Conservation (phyloP, 2,329 filamentous ascomycete genomes). For the Cordyceps cateniannulata region DNA sequence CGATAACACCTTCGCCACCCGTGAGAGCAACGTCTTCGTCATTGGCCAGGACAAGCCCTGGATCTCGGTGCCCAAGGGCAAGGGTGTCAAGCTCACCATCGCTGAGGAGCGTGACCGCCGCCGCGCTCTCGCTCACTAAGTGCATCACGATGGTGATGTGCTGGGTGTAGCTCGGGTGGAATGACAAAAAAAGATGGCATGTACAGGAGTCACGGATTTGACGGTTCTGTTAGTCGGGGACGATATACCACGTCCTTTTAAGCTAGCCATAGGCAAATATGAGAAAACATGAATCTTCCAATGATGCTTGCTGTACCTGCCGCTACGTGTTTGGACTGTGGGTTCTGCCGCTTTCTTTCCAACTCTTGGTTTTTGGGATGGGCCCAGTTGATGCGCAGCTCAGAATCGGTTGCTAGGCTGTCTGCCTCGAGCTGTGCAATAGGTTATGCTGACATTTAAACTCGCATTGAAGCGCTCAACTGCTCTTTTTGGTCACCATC, state of each 20-base stretch:
- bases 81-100: constrained; percentile 99
- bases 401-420: no score
- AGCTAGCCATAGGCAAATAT: constrained; percentile 33
- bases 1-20: constrained; percentile 99
- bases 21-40: constrained; percentile 99
- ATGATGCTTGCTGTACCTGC: background rate
- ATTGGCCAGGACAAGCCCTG: constrained; percentile 98
- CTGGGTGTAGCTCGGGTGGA: constrained; percentile 14
- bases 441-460: background rate
- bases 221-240: constrained; percentile 26
- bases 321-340: no score
- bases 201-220: constrained; percentile 36
- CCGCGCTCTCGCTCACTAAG: constrained; percentile 61
- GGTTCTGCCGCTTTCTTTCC: background rate
- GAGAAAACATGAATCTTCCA: constrained; percentile 28
- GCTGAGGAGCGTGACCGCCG: constrained; percentile 98
- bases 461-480: background rate
- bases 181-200: constrained; percentile 27
- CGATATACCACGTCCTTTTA: constrained; percentile 17
- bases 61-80: constrained; percentile 99
- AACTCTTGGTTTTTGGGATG: background rate
- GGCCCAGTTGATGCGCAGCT: no score
- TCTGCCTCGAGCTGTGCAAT: background rate
- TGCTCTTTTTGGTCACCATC: background rate
- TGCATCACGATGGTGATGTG: constrained; percentile 9